These are phyloP conservation scores for Elongisporangium undulatum DNA, from an alignment of 352 stramenopile genomes.

Conservation along the genomic window DNA sequence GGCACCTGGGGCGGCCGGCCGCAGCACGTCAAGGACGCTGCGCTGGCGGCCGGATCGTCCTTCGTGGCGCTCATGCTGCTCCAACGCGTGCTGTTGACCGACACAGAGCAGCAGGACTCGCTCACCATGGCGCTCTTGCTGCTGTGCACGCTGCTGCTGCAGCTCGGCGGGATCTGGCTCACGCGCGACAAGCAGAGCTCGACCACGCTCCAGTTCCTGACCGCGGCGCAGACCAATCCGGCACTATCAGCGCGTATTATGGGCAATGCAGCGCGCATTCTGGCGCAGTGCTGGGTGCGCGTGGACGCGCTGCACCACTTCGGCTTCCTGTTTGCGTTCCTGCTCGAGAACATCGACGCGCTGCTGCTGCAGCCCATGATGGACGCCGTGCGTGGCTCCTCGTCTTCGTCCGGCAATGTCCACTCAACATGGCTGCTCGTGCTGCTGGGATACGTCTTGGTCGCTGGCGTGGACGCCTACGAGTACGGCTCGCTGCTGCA, in stretches of 20 bases:
- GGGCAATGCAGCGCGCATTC: conserved; percentile 28
- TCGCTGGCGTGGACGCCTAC: conserved; percentile 53
- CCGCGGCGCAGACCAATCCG: conserved; percentile 6
- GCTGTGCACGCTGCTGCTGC: conserved; percentile 16
- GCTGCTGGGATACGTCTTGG: conserved; percentile 42
- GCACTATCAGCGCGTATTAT: conserved; percentile 16
- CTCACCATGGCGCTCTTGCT: conserved; percentile 25
- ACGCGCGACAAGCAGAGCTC: conserved; percentile 1
- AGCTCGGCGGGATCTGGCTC: conserved; percentile 6
- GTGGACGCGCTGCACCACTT: conserved; percentile 62
- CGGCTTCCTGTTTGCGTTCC: conserved; percentile 63
- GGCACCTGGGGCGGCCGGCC: neutral
- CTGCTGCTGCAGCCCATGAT: conserved; percentile 45
- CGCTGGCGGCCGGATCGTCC: neutral
- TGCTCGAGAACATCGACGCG: conserved; percentile 46
- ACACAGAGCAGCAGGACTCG: conserved; percentile 15
- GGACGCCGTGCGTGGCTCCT: conserved; percentile 8
- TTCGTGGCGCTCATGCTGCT: neutral
- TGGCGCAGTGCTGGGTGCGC: conserved; percentile 42
- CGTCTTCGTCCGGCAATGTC: conserved; percentile 2
- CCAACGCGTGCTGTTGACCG: neutral
- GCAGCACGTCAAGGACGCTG: neutral
- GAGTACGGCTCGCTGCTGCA: conserved; percentile 63
- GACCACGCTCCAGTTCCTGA: conserved; percentile 1
- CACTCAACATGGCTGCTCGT: conserved; percentile 28